Evolutionary conservation across 345 rosid species (phyloP).

Genomic region (Bruguiera parviflora): DNA sequence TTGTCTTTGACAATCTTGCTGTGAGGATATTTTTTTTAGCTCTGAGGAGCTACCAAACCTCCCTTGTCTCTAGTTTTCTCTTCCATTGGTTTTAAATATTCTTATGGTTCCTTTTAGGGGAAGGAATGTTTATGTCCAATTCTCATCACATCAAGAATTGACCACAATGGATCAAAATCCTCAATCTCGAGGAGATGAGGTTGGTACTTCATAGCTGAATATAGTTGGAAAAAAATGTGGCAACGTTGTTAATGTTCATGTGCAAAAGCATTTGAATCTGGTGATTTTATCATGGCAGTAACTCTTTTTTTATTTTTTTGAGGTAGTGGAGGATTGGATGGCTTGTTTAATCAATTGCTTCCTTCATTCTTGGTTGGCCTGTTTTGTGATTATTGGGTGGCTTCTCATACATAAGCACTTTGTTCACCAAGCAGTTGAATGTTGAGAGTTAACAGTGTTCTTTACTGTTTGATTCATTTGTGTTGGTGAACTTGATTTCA

Average conservation of each 20-base stretch:
- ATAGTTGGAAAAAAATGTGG: conserved; percentile 4
- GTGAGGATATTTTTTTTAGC: background rate
- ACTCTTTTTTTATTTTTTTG: background rate
- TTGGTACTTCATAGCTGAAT: conserved; percentile 32
- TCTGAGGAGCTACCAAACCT: background rate
- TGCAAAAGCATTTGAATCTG: background rate
- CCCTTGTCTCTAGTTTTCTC: background rate
- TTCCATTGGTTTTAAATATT: background rate
- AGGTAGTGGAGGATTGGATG: background rate
- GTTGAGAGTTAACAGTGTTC: no score
- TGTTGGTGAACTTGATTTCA: no score
- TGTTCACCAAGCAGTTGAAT: no score
- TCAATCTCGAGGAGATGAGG: conserved; percentile 97
- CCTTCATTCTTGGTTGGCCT: background rate
- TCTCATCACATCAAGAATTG: conserved; percentile 98
- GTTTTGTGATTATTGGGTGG: background rate
- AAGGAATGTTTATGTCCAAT: conserved; percentile 92
- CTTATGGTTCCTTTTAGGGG: conserved; percentile 48
- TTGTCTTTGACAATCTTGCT: background rate
- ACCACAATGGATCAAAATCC: conserved; percentile 90
- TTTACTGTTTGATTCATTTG: no score
- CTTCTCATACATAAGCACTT: no score
- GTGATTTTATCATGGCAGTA: background rate
- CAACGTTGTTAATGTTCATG: conserved; percentile 1
- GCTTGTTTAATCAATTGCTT: background rate